phyloP scores from a whole-genome alignment of 2,329 filamentous ascomycete species.

The Claviceps monticola region DNA sequence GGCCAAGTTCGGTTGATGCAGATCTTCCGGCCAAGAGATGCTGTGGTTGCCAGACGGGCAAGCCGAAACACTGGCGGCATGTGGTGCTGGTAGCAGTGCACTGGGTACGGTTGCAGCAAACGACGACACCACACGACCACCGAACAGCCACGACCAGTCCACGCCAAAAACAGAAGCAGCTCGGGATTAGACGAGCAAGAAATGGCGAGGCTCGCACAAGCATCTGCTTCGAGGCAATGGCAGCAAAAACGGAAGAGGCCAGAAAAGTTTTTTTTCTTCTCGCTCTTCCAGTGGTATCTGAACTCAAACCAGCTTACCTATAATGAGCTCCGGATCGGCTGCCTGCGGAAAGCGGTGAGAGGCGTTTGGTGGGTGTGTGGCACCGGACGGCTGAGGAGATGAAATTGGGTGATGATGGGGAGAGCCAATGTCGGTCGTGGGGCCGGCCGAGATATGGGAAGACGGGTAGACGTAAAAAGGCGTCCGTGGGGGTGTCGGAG shows the following conservation, averaged over 20 bases:
- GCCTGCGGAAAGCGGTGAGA: slow-evolving; percentile 2
- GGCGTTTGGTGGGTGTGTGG: neutral
- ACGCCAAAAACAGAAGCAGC: neutral
- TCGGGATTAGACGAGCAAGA: neutral
- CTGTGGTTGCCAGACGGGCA: neutral
- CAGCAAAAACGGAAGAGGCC: neutral
- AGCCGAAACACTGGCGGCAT: neutral
- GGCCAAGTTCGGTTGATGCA: slow-evolving; percentile 7
- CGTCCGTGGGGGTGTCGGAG: neutral
- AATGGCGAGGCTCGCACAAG: neutral
- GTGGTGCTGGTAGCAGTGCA: neutral
- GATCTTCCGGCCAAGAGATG: neutral
- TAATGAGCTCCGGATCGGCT: neutral
- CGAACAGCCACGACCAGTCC: neutral
- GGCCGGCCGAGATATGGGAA: neutral
- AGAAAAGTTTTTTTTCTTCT: neutral
- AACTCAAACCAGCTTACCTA: neutral
- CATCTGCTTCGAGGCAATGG: neutral
- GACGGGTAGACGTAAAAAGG: neutral
- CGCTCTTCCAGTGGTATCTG: neutral
- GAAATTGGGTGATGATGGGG: slow-evolving; percentile 1
- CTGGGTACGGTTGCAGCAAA: neutral
- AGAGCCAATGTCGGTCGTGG: neutral
- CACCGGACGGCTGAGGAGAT: neutral
- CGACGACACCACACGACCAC: neutral